Evolutionary conservation across 108 stramenopile genomes (phyloP).

Genomic region (Nitzschia sp.): DNA sequence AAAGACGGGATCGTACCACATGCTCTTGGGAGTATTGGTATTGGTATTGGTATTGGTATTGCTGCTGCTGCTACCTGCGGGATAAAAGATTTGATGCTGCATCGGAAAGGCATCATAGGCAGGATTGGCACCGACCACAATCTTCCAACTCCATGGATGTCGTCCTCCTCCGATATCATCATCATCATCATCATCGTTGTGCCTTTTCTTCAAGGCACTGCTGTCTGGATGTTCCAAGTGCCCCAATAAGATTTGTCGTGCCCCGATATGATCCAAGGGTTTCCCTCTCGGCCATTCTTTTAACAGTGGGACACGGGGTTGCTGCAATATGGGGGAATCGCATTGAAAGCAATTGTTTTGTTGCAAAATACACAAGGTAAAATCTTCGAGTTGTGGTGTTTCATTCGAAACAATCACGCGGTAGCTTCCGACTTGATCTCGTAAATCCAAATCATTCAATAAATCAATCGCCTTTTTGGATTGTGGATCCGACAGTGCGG

Average conservation of each 20-base stretch:
- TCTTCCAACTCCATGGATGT: constrained; percentile 88
- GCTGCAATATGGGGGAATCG: constrained; percentile 64
- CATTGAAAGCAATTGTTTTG: constrained; percentile 70
- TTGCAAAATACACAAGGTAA: constrained; percentile 13
- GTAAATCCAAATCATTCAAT: constrained; percentile 72
- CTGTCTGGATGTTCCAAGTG: constrained; percentile 47
- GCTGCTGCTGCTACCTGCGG: constrained; percentile 55
- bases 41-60: too few species aligned
- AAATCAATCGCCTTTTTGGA: constrained; percentile 71
- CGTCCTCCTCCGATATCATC: constrained; percentile 40
- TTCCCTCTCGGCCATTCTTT: constrained; percentile 68
- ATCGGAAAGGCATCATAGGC: constrained; percentile 96
- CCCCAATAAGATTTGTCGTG: constrained; percentile 82
- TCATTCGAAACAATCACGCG: constrained; percentile 94
- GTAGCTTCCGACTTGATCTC: constrained; percentile 87
- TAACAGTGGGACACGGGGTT: constrained; percentile 65
- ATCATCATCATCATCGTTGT: constrained; percentile 58
- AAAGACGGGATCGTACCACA: constrained; percentile 98
- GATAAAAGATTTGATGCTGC: constrained; percentile 79
- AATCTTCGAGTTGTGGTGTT: constrained; percentile 69
- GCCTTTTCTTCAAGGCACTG: not conserved
- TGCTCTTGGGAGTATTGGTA: constrained; percentile 38
- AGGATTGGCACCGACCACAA: constrained; percentile 88
- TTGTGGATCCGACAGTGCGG: constrained; percentile 67
- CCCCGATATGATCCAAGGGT: constrained; percentile 66